Percentiles rank a stretch among this genome's conserved stretches.
Evolutionary conservation across 2,329 filamentous ascomycete species (phyloP).

Genomic region (Onygenales sp.): DNA sequence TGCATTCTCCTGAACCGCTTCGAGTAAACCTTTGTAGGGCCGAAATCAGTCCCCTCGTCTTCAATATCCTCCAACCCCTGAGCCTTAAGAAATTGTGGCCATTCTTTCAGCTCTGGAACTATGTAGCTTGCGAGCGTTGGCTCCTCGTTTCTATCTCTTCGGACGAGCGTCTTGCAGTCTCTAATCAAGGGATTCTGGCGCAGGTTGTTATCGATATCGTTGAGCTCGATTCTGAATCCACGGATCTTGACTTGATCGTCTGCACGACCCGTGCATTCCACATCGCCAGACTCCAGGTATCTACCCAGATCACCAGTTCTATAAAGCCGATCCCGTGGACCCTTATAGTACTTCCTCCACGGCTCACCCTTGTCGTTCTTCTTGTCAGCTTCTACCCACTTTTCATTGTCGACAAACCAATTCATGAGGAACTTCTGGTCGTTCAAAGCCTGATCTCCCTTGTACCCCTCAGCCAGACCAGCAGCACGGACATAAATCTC

Average conservation of each 20-base stretch:
- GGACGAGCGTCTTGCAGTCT: constrained; percentile 77
- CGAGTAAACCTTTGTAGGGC: constrained; percentile 29
- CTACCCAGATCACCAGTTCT: constrained; percentile 77
- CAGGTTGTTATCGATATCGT: constrained; percentile 81
- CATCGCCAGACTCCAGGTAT: constrained; percentile 60
- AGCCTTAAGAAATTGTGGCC: constrained; percentile 57
- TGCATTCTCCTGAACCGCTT: constrained; percentile 52
- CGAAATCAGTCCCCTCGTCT: constrained; percentile 36
- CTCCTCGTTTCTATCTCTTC: constrained; percentile 77
- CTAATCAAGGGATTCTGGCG: constrained; percentile 64
- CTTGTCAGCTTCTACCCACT: constrained; percentile 58
- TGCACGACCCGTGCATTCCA: constrained; percentile 68
- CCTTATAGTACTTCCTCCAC: constrained; percentile 71
- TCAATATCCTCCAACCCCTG: constrained; percentile 46
- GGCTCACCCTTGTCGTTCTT: constrained; percentile 50
- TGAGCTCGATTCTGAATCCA: constrained; percentile 89
- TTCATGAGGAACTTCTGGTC: constrained; percentile 69
- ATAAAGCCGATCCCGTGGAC: constrained; percentile 78
- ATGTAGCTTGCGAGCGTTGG: constrained; percentile 81
- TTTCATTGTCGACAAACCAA: constrained; percentile 71
- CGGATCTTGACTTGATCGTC: constrained; percentile 94
- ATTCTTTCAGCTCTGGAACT: constrained; percentile 69
- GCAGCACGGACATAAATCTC: constrained; percentile 76
- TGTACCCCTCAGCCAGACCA: constrained; percentile 75
- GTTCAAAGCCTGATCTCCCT: constrained; percentile 52